A percentile compares a stretch with the other conserved stretches of the same genome.
These are phyloP conservation scores for Colletotrichum tanaceti DNA, from an alignment of 2,329 filamentous ascomycete genomes.

Conservation along the genomic window DNA sequence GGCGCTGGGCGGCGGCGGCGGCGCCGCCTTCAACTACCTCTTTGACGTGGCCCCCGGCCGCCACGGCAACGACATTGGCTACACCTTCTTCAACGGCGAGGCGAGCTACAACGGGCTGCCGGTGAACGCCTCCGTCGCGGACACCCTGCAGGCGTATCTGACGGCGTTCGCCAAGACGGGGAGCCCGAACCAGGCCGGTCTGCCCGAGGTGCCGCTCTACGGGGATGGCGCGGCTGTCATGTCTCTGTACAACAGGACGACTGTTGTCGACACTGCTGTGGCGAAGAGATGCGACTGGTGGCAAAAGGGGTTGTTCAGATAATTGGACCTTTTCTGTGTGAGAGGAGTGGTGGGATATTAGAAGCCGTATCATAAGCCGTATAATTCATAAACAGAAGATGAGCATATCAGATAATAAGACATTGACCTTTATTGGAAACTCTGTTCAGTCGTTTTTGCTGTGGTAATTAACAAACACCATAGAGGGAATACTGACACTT, in stretches of 20 bases:
- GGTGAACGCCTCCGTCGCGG: slow-evolving; percentile 42
- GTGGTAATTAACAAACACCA: too few relatives aligned
- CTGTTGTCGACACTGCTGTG: slow-evolving; percentile 29
- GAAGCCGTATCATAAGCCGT: too few relatives aligned
- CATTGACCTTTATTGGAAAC: too few relatives aligned
- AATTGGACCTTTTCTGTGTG: background rate
- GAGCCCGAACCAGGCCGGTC: slow-evolving; percentile 41
- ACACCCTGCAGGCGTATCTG: slow-evolving; percentile 49
- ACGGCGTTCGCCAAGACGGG: slow-evolving; percentile 48
- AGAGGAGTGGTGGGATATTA: background rate
- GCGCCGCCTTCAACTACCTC: background rate
- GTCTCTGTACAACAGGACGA: slow-evolving; percentile 32
- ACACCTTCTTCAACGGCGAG: background rate
- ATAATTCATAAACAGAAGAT: too few relatives aligned
- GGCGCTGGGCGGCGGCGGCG: background rate
- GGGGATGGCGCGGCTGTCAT: slow-evolving; percentile 10
- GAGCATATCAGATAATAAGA: too few relatives aligned
- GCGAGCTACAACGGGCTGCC: background rate
- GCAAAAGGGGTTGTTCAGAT: slow-evolving; percentile 33
- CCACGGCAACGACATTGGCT: background rate
- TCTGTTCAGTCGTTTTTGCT: too few relatives aligned
- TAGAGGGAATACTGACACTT: too few relatives aligned
- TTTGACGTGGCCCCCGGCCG: background rate
- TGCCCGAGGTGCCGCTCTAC: slow-evolving; percentile 31
- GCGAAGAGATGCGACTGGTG: slow-evolving; percentile 47